Conservation (phyloP, 2,329 filamentous ascomycete genomes). For the Xylariomycetidae sp. region DNA sequence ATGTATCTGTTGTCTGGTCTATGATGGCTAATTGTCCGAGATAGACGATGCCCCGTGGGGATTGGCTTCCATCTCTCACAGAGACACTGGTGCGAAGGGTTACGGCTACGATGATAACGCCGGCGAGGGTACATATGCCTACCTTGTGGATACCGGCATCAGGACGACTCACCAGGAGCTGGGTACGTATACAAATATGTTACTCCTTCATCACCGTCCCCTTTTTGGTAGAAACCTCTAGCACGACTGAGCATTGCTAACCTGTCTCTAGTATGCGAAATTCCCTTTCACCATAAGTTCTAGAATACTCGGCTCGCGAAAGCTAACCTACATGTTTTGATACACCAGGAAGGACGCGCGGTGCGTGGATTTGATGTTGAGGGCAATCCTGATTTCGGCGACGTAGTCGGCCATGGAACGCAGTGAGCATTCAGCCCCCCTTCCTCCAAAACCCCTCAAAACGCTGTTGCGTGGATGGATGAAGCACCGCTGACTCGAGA, state of each 20-base stretch:
- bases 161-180: conserved; percentile 39
- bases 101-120: conserved; percentile 39
- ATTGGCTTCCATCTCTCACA: conserved; percentile 41
- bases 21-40: conserved; percentile 26
- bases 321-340: background rate
- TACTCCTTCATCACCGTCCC: no score
- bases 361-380: no score
- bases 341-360: no score
- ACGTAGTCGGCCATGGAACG: no score
- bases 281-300: no score
- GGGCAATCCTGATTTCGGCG: conserved; percentile 5
- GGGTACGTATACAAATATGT: no score
- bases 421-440: no score
- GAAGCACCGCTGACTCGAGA: conserved; percentile 31
- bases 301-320: no score
- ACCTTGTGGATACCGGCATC: conserved; percentile 53
- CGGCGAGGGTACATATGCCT: conserved; percentile 40
- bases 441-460: conserved; percentile 25
- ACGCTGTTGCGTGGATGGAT: conserved; percentile 23
- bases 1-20: no score
- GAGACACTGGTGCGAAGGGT: conserved; percentile 23
- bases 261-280: no score
- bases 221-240: background rate
- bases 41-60: conserved; percentile 34
- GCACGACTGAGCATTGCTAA: no score